Base-by-base conservation (phyloP, 148 eudicot species). In the Camellia japonica region DNA sequence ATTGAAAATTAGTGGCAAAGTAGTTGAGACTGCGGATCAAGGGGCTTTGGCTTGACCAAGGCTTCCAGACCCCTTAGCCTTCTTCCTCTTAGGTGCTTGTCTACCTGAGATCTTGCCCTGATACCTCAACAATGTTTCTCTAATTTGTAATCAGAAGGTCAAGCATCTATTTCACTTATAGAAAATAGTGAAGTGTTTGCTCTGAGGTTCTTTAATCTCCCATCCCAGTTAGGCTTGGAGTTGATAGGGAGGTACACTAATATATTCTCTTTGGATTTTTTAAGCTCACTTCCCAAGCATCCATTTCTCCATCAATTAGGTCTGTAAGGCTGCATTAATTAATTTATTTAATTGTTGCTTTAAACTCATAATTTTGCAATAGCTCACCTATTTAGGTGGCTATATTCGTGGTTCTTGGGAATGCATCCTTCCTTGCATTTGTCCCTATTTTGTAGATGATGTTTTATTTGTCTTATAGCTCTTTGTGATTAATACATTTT, bases 351-450 rank as follows among this genome's bases (percentile, higher is more conserved):
- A 23, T n/a, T 75, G 18, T 46, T 77, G 41, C 58, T 76, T 19
- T 11, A 18, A 14, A n/a, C 67, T 38, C 43, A 42, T 52, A 43
- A 23, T 30, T 58, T 74, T 56, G 65, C 30, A 60, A 23, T 15
- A 51, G 76, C 13, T 5, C 76, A 55, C 76, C 62, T 54, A 56
- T 71, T 71, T 71, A 71, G 19, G 16, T 10, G 47, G 63, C 46
- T 56, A 9, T 2, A 54, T 73, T 73, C 64, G 6, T 56, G 47
- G 64, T 76, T 44, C 20, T 75, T 12, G 44, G 42, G 46, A 49
- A 61, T 61, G 3, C 42, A 10, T 76, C 55, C 42, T 75, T 62
- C 41, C 69, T 20, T 61, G 58, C 44, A 43, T 61, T 9, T 75
- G 15, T 41, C 2, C 51, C 44, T 64, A 11, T 76, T 23, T 23